Base-by-base conservation (phyloP, 2,329 filamentous ascomycete genomes). In the Amylocarpus encephaloides region DNA sequence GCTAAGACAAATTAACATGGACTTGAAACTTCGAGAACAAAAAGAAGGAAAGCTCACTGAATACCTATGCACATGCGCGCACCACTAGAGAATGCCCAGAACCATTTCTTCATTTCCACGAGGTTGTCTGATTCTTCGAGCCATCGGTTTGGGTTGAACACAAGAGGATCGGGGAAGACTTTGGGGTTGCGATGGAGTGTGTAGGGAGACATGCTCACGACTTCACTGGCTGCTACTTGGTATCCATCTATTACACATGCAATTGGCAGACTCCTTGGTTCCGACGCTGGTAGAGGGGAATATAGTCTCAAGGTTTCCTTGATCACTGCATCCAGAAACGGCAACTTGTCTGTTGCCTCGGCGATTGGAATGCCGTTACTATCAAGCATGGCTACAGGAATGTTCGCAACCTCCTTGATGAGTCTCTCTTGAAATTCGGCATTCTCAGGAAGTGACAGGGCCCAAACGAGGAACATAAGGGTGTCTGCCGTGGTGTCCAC, bases 61-160 rank as follows among this genome's bases (percentile, higher is more conserved):
- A 26, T 26, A 36, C 83, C 83, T 4, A 88, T 71, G 54, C 83
- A 87, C 64, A 83, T 82, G 19, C 82, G 71, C 0, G 82, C 79
- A 0, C 83, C 83, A 6, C 77, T 83, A 0, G 82, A 79, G 62
- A 87, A 87, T 0, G 82, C 80, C 70, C 81, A 79, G 54, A 82
- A 85, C 12, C 77, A 77, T 7, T 75, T 72, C 43, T 57, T 69
- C 36, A 46, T 68, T 36, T 64, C 59, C 35, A 68, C 62, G 7
- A 67, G 63, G 48, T 57, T 46, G 55, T 65, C 55, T 2, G 61
- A 58, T 48, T 18, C 68, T 63, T 41, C 54, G 0, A 86, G 69
- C 77, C 77, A 81, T 15, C 78, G 65, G 1, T 64, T 68, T 13
- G 72, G 70, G 41, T 76, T 67, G 70, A 78, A 82, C 7, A 49